A percentile compares a stretch with the other conserved stretches of the same genome.
Evolutionary conservation across 1,139 yeast genomes (phyloP).

Genomic region (Saccharomyces hybrid): DNA sequence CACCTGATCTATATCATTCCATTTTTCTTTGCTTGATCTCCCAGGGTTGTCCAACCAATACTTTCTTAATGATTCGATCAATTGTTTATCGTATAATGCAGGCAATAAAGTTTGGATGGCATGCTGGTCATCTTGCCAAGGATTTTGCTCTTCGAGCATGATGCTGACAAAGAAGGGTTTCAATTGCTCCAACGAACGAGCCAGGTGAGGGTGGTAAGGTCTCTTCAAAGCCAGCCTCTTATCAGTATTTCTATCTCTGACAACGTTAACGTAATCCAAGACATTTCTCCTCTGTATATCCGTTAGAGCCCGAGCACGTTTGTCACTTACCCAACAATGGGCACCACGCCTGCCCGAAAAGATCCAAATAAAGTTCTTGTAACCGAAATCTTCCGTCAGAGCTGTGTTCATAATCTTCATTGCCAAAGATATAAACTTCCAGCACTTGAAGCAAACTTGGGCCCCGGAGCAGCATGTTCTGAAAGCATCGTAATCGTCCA

Average conservation of each 20-base stretch:
- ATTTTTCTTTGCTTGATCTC: constrained; percentile 51
- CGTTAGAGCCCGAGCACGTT: constrained; percentile 64
- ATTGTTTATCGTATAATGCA: constrained; percentile 51
- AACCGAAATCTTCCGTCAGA: constrained; percentile 82
- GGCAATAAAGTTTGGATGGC: constrained; percentile 48
- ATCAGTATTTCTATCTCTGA: constrained; percentile 44
- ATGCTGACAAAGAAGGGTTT: constrained; percentile 56
- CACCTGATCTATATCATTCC: constrained; percentile 71
- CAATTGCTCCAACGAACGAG: constrained; percentile 63
- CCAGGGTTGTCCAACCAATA: constrained; percentile 47
- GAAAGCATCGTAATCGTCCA: constrained; percentile 90
- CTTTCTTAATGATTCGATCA: constrained; percentile 48
- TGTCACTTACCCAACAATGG: constrained; percentile 96
- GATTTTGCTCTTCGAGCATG: constrained; percentile 79
- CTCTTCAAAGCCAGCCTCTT: constrained; percentile 50
- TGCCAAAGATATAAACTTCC: constrained; percentile 92
- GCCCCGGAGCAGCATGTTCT: constrained; percentile 95
- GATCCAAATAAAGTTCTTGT: constrained; percentile 82
- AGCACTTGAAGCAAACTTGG: constrained; percentile 78
- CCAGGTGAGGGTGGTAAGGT: constrained; percentile 85
- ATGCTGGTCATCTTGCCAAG: constrained; percentile 54
- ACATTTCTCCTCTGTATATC: constrained; percentile 71
- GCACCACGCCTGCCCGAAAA: constrained; percentile 99
- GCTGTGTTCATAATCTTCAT: constrained; percentile 66
- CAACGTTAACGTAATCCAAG: constrained; percentile 74